These are phyloP conservation scores for Backusella liffmaniae DNA, from an alignment of 192 early-diverging fungal species.

Conservation along the genomic window DNA sequence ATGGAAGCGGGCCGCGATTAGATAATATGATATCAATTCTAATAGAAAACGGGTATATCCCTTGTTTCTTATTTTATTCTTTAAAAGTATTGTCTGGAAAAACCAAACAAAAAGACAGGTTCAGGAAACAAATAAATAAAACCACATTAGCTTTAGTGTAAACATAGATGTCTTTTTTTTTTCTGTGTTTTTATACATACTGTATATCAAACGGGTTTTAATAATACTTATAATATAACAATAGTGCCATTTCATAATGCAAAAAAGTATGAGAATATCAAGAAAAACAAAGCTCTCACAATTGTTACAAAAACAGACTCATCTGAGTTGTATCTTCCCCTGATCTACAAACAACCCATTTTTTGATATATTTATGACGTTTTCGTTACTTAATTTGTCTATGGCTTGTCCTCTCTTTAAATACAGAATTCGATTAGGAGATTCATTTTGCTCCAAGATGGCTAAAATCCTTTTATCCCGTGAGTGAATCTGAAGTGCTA, in stretches of 20 bases:
- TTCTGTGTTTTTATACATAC: background rate
- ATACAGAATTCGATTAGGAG: background rate
- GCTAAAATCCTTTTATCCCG: background rate
- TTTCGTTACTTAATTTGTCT: background rate
- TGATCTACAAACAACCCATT: background rate
- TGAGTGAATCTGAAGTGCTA: background rate
- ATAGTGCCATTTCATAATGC: background rate
- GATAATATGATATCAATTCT: slow-evolving; percentile 1
- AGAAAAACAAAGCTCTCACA: background rate
- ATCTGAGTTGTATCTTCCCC: background rate
- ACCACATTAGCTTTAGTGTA: background rate
- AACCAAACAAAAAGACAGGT: background rate
- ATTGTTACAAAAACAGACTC: background rate
- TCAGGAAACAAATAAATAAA: background rate
- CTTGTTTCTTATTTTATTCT: background rate
- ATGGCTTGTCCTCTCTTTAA: background rate
- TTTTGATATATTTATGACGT: background rate
- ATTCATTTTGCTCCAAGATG: background rate
- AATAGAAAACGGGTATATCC: background rate
- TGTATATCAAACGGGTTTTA: background rate
- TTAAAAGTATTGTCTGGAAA: background rate
- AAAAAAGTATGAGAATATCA: background rate
- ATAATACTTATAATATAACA: background rate
- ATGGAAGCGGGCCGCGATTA: background rate
- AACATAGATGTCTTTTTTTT: background rate